A percentile compares a stretch with the other conserved stretches of the same genome.
phyloP scores from a whole-genome alignment of 768 basidiomycete genomes.

The Phlegmacium glaucopus region DNA sequence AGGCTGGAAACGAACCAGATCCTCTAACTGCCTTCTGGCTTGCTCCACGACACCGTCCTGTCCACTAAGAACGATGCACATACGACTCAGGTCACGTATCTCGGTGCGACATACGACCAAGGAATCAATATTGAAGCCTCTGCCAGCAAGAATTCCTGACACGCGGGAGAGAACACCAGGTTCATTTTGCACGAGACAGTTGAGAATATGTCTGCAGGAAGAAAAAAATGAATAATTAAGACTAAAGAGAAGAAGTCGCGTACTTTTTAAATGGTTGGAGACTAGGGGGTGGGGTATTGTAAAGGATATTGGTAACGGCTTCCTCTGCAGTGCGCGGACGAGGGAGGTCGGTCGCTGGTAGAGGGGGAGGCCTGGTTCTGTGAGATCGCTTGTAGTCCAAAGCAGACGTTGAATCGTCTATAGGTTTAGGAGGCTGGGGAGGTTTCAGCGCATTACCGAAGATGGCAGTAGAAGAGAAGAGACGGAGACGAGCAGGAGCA shows the following conservation, averaged over 20 bases:
- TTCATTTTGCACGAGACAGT: slow-evolving; percentile 98
- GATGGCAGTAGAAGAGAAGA: slow-evolving; percentile 34
- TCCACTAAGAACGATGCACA: slow-evolving; percentile 96
- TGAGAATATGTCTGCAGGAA: slow-evolving; percentile 77
- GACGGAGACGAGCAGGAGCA: slow-evolving; percentile 22
- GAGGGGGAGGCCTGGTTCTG: slow-evolving; percentile 70
- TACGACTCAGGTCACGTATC: slow-evolving; percentile 92
- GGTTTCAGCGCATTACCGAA: slow-evolving; percentile 29
- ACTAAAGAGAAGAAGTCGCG: slow-evolving; percentile 14
- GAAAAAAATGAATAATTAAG: slow-evolving; percentile 8
- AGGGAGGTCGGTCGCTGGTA: slow-evolving; percentile 84
- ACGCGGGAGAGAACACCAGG: slow-evolving; percentile 99
- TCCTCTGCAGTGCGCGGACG: slow-evolving; percentile 86
- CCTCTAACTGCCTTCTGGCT: slow-evolving; percentile 92
- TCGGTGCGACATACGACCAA: slow-evolving; percentile 98
- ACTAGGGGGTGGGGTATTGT: slow-evolving; percentile 92
- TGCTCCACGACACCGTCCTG: slow-evolving; percentile 99
- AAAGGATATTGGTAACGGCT: slow-evolving; percentile 95
- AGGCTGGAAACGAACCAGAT: slow-evolving; percentile 64
- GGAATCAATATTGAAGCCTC: slow-evolving; percentile 99
- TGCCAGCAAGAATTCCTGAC: slow-evolving; percentile 93
- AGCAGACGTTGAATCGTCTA: slow-evolving; percentile 93
- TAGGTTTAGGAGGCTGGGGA: slow-evolving; percentile 73
- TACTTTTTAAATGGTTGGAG: slow-evolving; percentile 92
- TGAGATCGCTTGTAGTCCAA: slow-evolving; percentile 86